phyloP scores from a whole-genome alignment of 192 early-diverging fungal genomes.

The Dimargaris xerosporica region DNA sequence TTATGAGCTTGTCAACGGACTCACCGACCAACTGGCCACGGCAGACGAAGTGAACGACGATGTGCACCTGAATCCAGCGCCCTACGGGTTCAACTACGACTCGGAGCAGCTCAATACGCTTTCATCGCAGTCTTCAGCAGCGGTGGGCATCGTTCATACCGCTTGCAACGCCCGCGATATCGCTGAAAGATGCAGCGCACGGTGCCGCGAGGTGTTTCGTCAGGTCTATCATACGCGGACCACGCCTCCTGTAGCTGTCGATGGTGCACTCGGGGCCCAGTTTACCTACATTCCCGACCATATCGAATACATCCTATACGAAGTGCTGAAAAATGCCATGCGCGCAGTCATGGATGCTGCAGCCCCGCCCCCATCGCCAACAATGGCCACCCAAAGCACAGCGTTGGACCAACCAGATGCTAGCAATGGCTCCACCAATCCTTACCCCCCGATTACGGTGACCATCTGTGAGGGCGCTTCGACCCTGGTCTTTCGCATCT shows the following conservation, averaged over 20 bases:
- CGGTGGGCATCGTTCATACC: conserved; percentile 81
- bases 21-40: background rate
- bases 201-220: conserved; percentile 34
- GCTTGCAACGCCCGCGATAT: conserved; percentile 35
- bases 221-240: conserved; percentile 61
- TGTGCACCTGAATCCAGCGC: background rate
- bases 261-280: conserved; percentile 29
- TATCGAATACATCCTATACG: conserved; percentile 84
- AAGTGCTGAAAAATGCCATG: conserved; percentile 82
- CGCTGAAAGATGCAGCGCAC: background rate
- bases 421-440: conserved; percentile 18
- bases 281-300: conserved; percentile 75
- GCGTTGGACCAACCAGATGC: too few relatives aligned
- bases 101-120: background rate
- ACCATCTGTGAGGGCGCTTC: conserved; percentile 62
- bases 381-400: too few relatives aligned
- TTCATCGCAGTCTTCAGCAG: conserved; percentile 21
- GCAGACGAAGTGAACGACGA: conserved; percentile 10
- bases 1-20: conserved; percentile 11
- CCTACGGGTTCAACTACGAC: background rate
- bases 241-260: conserved; percentile 51
- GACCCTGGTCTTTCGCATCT: conserved; percentile 79
- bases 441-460: conserved; percentile 65
- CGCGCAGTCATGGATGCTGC: too few relatives aligned
- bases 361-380: too few relatives aligned